Evolutionary conservation across 1,284 basidiomycete species (phyloP), one percentile per base, ranked within the genome.

Genomic region (Rhodotorula sp.): DNA sequence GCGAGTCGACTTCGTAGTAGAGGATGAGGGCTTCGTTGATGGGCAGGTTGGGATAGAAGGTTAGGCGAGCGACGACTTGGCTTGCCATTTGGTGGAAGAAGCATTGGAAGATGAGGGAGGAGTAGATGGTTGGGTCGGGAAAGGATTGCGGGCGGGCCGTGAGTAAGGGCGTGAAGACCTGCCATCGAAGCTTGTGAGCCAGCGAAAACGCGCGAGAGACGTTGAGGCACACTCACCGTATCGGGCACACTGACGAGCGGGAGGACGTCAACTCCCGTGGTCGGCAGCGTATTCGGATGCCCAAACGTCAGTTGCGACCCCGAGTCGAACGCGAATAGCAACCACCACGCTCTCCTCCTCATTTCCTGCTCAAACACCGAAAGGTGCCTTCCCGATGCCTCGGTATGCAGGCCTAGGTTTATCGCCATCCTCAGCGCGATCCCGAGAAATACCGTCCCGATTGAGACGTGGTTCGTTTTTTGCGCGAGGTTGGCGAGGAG

Each of bases 391-490:
- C 70, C 32, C 2, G 75, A 72, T 27, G 74, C 67, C 59, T 78
- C 77, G 51, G 72, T 70, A 57, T 78, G 77, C 57, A 78, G 59
- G 2, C 77, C 77, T 11, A 77, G 71, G 22, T 74, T 75, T 39
- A 78, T 76, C 4, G 76, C 76, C 74, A 78, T 76, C n/a, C 77
- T 68, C 29, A 77, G 62, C 0, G 76, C 77, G 20, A 77, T 77
- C 22, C 76, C 70, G 34, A 78, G 71, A 59, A 75, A 77, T 1
- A 72, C 73, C 19, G 64, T 62, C 0, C 77, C 77, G 2, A 72
- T 62, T 27, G 76, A 75, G 30, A 63, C 61, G 66, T 76, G 74
- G 68, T 77, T 77, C 36, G 75, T 67, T 64, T 64, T 64, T 63
- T 78, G 77, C 1, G 73, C 71, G 22, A 73, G 70, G 60, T 78